A percentile compares a stretch with the other conserved stretches of the same genome.
Evolutionary conservation across 2,329 filamentous ascomycete species (phyloP).

Genomic region (Arthrobotrys conoides): DNA sequence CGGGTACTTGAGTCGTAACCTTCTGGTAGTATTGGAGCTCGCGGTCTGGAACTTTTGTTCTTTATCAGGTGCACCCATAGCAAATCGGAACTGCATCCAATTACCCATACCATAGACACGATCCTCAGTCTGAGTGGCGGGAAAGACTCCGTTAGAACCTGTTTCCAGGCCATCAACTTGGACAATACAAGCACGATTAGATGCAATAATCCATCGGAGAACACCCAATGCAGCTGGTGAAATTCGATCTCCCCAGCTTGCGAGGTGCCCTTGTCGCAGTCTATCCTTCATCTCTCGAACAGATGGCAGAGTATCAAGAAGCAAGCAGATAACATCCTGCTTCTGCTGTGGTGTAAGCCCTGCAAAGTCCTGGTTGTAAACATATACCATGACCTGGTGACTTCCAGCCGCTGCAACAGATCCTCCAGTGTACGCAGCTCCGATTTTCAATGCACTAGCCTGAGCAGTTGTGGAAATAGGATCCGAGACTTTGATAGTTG

Average conservation of each 20-base stretch:
- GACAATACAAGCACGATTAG: conserved; percentile 87
- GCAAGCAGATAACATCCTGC: conserved; percentile 69
- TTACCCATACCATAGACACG: conserved; percentile 75
- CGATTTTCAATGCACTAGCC: conserved; percentile 47
- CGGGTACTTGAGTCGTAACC: conserved; percentile 71
- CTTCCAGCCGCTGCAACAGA: conserved; percentile 22
- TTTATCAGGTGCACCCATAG: conserved; percentile 89
- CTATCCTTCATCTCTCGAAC: conserved; percentile 73
- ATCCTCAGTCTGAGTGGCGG: conserved; percentile 66
- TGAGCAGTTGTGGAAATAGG: conserved; percentile 48
- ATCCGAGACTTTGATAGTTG: conserved; percentile 55
- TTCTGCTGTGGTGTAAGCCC: conserved; percentile 69
- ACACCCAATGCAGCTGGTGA: conserved; percentile 77
- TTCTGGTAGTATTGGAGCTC: conserved; percentile 67
- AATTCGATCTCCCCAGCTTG: conserved; percentile 74
- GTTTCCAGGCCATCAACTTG: conserved; percentile 73
- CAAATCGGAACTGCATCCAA: conserved; percentile 87
- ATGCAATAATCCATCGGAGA: conserved; percentile 89
- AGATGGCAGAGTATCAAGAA: conserved; percentile 75
- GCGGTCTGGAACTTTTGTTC: conserved; percentile 80
- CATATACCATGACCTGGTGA: conserved; percentile 61
- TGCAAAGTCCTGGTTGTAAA: conserved; percentile 68
- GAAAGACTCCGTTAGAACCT: conserved; percentile 60
- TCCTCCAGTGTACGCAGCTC: conserved; percentile 37
- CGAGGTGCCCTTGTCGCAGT: conserved; percentile 67